phyloP scores from a whole-genome alignment of 495 filamentous ascomycete species.

The Xylaria acuta region DNA sequence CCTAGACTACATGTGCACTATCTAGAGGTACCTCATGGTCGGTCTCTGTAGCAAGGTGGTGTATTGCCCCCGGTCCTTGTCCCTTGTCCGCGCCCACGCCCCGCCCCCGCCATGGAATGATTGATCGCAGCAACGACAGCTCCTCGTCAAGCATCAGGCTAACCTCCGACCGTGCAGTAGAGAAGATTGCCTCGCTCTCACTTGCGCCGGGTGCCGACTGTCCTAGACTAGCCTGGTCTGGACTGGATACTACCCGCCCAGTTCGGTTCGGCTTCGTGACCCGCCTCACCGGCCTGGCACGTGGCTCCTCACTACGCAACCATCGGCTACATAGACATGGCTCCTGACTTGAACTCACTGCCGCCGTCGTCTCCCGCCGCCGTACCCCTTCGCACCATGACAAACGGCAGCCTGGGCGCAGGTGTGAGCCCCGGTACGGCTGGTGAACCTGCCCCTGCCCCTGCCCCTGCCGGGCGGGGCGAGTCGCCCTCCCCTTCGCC shows the following conservation, averaged over 20 bases:
- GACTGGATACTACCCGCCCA: not conserved
- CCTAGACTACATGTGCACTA: not conserved
- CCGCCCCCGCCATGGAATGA: not conserved
- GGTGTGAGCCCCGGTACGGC: not conserved
- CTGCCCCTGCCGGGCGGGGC: slow-evolving; percentile 39
- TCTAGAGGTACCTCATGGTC: too few relatives aligned
- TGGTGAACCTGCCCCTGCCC: slow-evolving; percentile 35
- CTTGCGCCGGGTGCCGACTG: not conserved
- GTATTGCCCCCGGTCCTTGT: not conserved
- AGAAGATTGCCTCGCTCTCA: slow-evolving; percentile 2
- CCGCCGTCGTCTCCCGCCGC: slow-evolving; percentile 58
- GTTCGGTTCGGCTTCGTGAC: not conserved
- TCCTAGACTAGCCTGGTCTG: not conserved
- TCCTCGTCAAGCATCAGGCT: not conserved
- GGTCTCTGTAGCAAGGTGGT: not conserved
- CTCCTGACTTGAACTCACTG: slow-evolving; percentile 78
- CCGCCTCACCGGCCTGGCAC: not conserved
- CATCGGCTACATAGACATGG: slow-evolving; percentile 47
- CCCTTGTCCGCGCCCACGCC: not conserved
- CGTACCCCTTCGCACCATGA: slow-evolving; percentile 44
- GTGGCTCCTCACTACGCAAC: not conserved
- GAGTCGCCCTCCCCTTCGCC: slow-evolving; percentile 61
- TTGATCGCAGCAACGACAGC: not conserved
- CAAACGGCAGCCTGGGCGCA: slow-evolving; percentile 34
- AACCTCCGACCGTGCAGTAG: not conserved